Percentiles rank a stretch among this genome's conserved stretches.
Conservation (phyloP, 2,329 filamentous ascomycete species). For the Sclerotinia minor region DNA sequence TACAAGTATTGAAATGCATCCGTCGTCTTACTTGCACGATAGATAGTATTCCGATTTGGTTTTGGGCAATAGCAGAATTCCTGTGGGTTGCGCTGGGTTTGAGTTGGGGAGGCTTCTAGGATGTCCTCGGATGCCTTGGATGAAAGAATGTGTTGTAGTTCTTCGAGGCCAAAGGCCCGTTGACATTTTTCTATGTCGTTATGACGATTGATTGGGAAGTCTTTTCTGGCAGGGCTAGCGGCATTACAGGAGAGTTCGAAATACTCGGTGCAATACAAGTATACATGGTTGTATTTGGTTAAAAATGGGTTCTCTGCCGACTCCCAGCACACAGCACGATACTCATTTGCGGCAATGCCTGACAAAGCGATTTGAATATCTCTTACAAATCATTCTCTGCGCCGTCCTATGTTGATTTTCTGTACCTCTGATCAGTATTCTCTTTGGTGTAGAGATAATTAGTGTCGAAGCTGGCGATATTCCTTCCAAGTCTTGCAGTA, state of each 20-base stretch:
- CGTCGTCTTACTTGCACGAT: not conserved
- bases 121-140: slow-evolving; percentile 26
- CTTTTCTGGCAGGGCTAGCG: slow-evolving; percentile 31
- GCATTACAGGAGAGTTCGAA: slow-evolving; percentile 43
- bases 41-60: slow-evolving; percentile 19
- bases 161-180: slow-evolving; percentile 23
- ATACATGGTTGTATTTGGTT: slow-evolving; percentile 34
- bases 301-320: not conserved
- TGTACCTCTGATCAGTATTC: not conserved
- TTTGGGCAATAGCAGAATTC: slow-evolving; percentile 22
- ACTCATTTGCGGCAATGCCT: not conserved
- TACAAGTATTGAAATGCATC: slow-evolving; percentile 11
- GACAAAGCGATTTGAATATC: too few species aligned
- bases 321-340: slow-evolving; percentile 13
- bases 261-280: slow-evolving; percentile 48
- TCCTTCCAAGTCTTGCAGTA: not conserved
- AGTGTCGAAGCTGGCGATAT: slow-evolving; percentile 34
- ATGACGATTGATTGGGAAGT: slow-evolving; percentile 23
- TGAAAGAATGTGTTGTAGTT: slow-evolving; percentile 27
- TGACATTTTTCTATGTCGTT: slow-evolving; percentile 21
- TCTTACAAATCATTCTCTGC: not conserved
- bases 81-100: slow-evolving; percentile 26
- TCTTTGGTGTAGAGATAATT: not conserved
- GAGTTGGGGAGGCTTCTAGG: slow-evolving; percentile 16
- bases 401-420: not conserved